A percentile compares a stretch with the other conserved stretches of the same genome.
phyloP scores from a whole-genome alignment of 192 early-diverging fungal genomes.

The Entomortierella parvispora region DNA sequence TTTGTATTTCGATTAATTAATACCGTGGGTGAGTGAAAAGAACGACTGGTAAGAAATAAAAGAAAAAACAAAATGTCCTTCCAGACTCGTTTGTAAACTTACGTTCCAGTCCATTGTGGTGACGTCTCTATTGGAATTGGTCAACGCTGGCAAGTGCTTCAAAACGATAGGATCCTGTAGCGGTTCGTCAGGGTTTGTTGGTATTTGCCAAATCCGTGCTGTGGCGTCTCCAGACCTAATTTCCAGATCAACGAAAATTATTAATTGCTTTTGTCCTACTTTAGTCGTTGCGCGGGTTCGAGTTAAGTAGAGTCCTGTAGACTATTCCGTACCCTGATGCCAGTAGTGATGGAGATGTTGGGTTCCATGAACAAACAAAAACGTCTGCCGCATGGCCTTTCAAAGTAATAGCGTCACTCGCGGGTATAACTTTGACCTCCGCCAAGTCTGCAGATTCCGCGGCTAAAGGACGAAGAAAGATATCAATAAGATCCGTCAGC shows the following conservation, averaged over 20 bases:
- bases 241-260: not conserved
- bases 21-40: not conserved
- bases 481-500: not conserved
- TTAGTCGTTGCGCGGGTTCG: no score
- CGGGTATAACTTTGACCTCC: slow-evolving; percentile 46
- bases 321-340: slow-evolving; percentile 75
- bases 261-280: not conserved
- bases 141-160: slow-evolving; percentile 59
- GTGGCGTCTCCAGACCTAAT: slow-evolving; percentile 86
- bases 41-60: not conserved
- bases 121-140: slow-evolving; percentile 71
- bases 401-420: slow-evolving; percentile 64
- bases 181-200: slow-evolving; percentile 56
- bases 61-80: not conserved
- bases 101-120: slow-evolving; percentile 90
- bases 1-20: not conserved
- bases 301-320: no score
- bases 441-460: slow-evolving; percentile 13
- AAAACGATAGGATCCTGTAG: slow-evolving; percentile 63
- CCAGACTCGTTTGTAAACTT: slow-evolving; percentile 23
- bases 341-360: slow-evolving; percentile 65
- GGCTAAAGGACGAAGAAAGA: slow-evolving; percentile 2
- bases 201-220: slow-evolving; percentile 87
- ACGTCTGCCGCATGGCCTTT: slow-evolving; percentile 79
- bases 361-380: slow-evolving; percentile 86